Base-by-base conservation (phyloP, 225 moss, liverwort and hornwort species). In the Takakia lepidozioides region DNA sequence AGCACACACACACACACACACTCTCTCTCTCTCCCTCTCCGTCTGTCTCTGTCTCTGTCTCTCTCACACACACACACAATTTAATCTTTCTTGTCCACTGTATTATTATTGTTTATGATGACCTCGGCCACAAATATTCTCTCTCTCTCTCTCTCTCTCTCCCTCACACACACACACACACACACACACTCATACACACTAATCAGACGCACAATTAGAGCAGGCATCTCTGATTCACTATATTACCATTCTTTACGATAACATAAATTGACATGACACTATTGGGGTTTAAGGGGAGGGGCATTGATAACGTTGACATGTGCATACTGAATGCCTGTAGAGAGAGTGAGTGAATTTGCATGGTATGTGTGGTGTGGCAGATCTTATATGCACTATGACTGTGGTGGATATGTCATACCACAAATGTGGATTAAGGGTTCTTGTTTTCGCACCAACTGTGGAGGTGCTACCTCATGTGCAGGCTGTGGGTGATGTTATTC, bases 401-500 rank as follows among this genome's bases (percentile, higher is more conserved):
- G 61, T 75, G 40, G 65, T 70, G 9, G 75, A 75, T 56, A 66
- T 59, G 57, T 59, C 75, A 9, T 66, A 65, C 42, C 57, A 70
- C 51, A 65, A 54, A 27, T 61, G 60, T 38, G 70, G 75, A 57
- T 51, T 75, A 61, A 55, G 65, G 30, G 25, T 75, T 38, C 61
- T 70, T 2, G 42, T 69, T 23, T 75, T 93, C 51, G 70, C 79
- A 40, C 70, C 69, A 13, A 4, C 40, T 45, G 21, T 65, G 19
- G 62, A 69, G 0, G 61, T 19, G 48, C 70, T 75, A 48, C 93
- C 93, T 2, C 40, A 61, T 15, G 93, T 88, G 37, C 69, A 61
- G 35, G 41, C 51, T 7, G 68, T 68, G 39, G 93, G 93, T 49
- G 93, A 93, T 56, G 76, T 93, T n/a, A 75, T 93, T 55, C 71